Evolutionary conservation across 2,329 filamentous ascomycete genomes (phyloP), one percentile per base, ranked within the genome.

Genomic region (Diaporthe velutina): DNA sequence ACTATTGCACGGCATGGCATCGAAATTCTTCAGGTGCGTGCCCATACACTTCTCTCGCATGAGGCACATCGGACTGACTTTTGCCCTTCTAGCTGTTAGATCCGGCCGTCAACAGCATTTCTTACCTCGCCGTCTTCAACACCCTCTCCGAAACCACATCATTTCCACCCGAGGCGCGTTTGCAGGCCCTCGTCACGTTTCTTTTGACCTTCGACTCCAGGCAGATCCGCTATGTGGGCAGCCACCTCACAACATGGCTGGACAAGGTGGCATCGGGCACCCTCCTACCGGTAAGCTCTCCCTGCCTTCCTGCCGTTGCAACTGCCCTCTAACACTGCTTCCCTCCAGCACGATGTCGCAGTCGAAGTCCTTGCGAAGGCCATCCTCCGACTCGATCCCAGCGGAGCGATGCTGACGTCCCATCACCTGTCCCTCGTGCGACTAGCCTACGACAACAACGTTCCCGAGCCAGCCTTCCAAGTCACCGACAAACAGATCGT

Each of bases 401-500:
- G 88, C 17, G 90, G 89, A 38, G 89, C 89, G 67, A 89, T 93
- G 70, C 90, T 95, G 78, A 95, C 93, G 6, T 88, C 88, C 6
- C 87, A 86, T 38, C 93, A 95, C 78, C 81, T 93, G 50, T 80
- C 83, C 19, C 85, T 94, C 42, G 86, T 89, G 40, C 89, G 86
- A 55, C 81, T 92, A 15, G 93, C 93, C 58, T 89, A 91, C 80
- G 85, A 89, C 70, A 87, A 88, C 42, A 83, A 89, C 77, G 81
- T 81, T 52, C 89, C 90, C 74, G 85, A 86, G 19, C 86, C 88
- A 33, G 91, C 89, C 2, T 84, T 93, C 7, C 88, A 88, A 4
- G 86, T 95, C 13, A 84, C 95, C 38, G 88, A 93, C 78, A 91
- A 90, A 75, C 87, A 90, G 71, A 91, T 94, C 74, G 88, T 93